A percentile compares a stretch with the other conserved stretches of the same genome.
Evolutionary conservation across 768 basidiomycete genomes (phyloP).

Genomic region (Kwoniella europaea): DNA sequence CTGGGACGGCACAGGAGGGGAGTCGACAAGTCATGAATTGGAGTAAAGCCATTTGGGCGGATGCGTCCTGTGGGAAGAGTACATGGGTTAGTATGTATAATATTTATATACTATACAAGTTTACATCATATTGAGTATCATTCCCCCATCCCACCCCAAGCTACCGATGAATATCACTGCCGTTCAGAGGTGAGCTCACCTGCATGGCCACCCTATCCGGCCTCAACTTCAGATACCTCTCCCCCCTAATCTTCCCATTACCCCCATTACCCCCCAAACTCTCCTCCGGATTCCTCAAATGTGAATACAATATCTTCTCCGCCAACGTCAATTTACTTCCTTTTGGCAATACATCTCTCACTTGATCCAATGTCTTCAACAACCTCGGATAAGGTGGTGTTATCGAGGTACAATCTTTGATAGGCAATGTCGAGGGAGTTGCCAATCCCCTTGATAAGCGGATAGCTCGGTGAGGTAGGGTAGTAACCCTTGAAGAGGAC

Average conservation of each 20-base stretch:
- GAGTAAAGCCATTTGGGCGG: conserved; percentile 67
- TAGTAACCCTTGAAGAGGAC: conserved; percentile 10
- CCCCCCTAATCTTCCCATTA: conserved; percentile 75
- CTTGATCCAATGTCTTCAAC: conserved; percentile 70
- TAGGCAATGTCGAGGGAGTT: conserved; percentile 58
- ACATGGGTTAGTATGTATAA: not conserved
- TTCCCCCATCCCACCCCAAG: not conserved
- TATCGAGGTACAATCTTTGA: conserved; percentile 72
- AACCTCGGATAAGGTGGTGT: conserved; percentile 82
- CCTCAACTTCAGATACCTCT: conserved; percentile 83
- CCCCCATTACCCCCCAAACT: conserved; percentile 61
- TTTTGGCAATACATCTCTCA: conserved; percentile 70
- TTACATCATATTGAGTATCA: no score
- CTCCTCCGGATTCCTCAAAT: conserved; percentile 78
- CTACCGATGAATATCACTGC: no score
- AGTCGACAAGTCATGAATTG: conserved; percentile 99
- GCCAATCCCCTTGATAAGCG: conserved; percentile 42
- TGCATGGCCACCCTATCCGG: conserved; percentile 98
- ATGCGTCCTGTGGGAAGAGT: conserved; percentile 57
- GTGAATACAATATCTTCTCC: conserved; percentile 96
- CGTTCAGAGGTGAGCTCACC: conserved; percentile 61
- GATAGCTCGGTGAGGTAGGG: not conserved
- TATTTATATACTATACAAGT: no score
- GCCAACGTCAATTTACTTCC: conserved; percentile 82
- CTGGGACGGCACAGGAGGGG: conserved; percentile 73